phyloP scores from a whole-genome alignment of 2,329 filamentous ascomycete species.

The Aspergillus fischeri region DNA sequence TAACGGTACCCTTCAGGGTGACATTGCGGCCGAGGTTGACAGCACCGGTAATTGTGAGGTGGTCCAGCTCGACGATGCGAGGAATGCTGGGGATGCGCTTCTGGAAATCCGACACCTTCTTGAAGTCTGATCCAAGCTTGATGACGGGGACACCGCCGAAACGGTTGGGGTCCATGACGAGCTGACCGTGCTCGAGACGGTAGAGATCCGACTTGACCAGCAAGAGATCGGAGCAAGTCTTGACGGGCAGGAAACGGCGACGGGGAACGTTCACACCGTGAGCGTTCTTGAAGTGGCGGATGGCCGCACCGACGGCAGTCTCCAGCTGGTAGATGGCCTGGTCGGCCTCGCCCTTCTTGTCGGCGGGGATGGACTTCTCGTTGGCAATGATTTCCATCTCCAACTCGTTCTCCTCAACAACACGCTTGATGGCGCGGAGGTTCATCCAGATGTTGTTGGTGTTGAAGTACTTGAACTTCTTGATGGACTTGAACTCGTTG shows the following conservation, averaged over 20 bases:
- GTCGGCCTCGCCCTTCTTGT: conserved; percentile 99
- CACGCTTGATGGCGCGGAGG: conserved; percentile 93
- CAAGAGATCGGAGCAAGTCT: conserved; percentile 99
- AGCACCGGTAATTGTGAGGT: conserved; percentile 94
- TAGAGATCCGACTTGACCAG: conserved; percentile 99
- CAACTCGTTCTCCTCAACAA: conserved; percentile 96
- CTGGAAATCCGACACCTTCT: conserved; percentile 86
- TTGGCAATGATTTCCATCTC: conserved; percentile 99
- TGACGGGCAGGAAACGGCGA: conserved; percentile 97
- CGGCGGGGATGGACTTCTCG: conserved; percentile 95
- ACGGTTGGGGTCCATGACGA: conserved; percentile 92
- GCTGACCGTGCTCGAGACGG: conserved; percentile 96
- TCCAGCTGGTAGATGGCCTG: conserved; percentile 97
- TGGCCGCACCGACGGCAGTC: conserved; percentile 96
- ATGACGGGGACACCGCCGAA: conserved; percentile 96
- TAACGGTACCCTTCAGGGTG: conserved; percentile 93
- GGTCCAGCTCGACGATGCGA: conserved; percentile 52
- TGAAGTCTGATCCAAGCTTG: conserved; percentile 98
- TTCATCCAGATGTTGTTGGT: conserved; percentile 99
- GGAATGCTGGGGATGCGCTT: conserved; percentile 49
- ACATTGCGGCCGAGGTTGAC: conserved; percentile 96
- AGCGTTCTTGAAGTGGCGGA: conserved; percentile 97
- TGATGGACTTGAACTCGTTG: conserved; percentile 99
- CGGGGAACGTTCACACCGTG: conserved; percentile 99
- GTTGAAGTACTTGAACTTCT: conserved; percentile 99